Evolutionary conservation across 2,329 filamentous ascomycete genomes (phyloP), one percentile per base, ranked within the genome.

Genomic region (Trematosphaeria pertusa): DNA sequence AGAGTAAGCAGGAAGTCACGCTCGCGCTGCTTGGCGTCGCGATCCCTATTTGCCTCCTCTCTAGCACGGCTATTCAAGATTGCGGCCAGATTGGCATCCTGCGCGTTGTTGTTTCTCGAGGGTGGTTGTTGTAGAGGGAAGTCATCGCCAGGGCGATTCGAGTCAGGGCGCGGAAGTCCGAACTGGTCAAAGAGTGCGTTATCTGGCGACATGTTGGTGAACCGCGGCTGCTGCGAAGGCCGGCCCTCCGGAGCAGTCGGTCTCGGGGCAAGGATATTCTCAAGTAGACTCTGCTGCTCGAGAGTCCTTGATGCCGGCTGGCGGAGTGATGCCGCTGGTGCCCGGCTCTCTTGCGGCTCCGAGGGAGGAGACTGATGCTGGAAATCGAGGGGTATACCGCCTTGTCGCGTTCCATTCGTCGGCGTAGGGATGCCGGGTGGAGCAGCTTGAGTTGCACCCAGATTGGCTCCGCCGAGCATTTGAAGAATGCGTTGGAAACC

Each of bases 1-100:
- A 96, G 79, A 51, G 86, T 88, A 72, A 96, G 89, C 37, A 96
- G 76, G 67, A 94, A 92, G 55, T 95, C 88, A n/a, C 87, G 84
- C 59, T 93, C 67, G 21, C 89, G 59, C 79, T 83, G 66, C 81
- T 86, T 65, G 76, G 62, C 52, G 52, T 64, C 53, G 68, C 59
- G 72, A 24, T 71, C 55, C 67, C 61, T 73, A 12, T 67, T 64
- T 8, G 66, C 50, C 36, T 73, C 67, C 31, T 61, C 75, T 44
- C 59, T 57, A 4, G 51, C 75, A 64, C 68, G 71, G 34, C 67
- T 67, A 28, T 71, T 75, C 52, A 70, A 68, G 22, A 72, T 51
- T 31, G 65, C 65, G 35, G 65, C 59, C 19, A 70, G 54, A 22
- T 69, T 64, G n/a, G 63, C 59, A 56, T 69, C 64, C 46, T 64